Conservation (phyloP, 1,284 basidiomycete species). For the Puccinia hordei region DNA sequence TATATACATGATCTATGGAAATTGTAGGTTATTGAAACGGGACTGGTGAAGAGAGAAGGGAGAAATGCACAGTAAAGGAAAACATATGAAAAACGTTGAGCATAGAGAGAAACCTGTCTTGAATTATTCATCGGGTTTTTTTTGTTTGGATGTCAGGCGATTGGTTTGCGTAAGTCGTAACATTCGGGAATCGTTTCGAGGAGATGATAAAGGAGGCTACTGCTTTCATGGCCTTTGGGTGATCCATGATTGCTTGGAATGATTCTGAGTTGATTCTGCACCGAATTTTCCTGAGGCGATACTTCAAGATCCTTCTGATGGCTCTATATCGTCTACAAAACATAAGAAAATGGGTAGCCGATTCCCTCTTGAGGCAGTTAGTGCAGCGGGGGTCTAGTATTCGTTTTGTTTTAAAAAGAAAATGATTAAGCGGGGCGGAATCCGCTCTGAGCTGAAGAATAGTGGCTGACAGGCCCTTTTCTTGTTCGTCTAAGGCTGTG, state of each 20-base stretch:
- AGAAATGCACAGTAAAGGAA: too few species aligned
- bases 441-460: background rate
- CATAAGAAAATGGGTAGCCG: background rate
- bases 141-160: too few species aligned
- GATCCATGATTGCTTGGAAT: background rate
- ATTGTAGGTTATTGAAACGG: too few species aligned
- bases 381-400: background rate
- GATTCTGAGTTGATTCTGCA: background rate
- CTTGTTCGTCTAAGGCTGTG: background rate
- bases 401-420: background rate
- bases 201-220: too few species aligned
- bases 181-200: too few species aligned
- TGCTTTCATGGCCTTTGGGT: too few species aligned
- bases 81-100: too few species aligned
- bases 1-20: too few species aligned
- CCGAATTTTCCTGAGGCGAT: background rate
- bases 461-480: background rate
- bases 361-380: background rate
- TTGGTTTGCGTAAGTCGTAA: too few species aligned
- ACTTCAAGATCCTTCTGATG: background rate
- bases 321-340: background rate
- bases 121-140: too few species aligned
- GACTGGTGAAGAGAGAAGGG: too few species aligned
- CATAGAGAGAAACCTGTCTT: too few species aligned
- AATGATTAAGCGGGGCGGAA: background rate